A percentile compares a stretch with the other conserved stretches of the same genome.
phyloP scores from a whole-genome alignment of 495 filamentous ascomycete species.

The Penicillium turbatum region DNA sequence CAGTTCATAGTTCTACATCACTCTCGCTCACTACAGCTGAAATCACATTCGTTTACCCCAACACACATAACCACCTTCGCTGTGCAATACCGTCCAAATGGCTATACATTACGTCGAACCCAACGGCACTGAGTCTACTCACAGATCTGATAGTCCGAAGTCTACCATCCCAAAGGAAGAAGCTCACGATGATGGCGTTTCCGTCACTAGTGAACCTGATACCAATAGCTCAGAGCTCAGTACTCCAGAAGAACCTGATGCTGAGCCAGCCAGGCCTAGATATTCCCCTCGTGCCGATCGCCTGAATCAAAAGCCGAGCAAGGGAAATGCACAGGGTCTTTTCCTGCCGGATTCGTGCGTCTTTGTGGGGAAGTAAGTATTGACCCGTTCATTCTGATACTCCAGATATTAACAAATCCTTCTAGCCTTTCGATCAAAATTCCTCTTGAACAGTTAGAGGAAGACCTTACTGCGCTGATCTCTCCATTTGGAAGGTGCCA shows the following conservation, averaged over 20 bases:
- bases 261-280: background rate
- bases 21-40: background rate
- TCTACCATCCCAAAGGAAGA: background rate
- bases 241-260: background rate
- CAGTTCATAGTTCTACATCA: background rate
- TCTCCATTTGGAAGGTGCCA: background rate
- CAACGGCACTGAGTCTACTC: background rate
- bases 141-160: background rate
- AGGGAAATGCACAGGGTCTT: slow-evolving; percentile 1
- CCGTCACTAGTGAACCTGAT: background rate
- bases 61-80: background rate
- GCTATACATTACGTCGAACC: background rate
- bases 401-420: background rate
- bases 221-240: background rate
- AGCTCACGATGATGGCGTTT: background rate
- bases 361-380: slow-evolving; percentile 6
- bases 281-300: background rate
- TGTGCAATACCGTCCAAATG: background rate
- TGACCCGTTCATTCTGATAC: background rate
- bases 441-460: background rate
- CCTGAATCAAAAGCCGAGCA: background rate
- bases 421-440: background rate
- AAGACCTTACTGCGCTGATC: background rate
- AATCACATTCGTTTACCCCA: background rate
- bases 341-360: background rate